A percentile compares a stretch with the other conserved stretches of the same genome.
Evolutionary conservation across 2,329 filamentous ascomycete species (phyloP).

Genomic region (Paraphaeosphaeria minitans): DNA sequence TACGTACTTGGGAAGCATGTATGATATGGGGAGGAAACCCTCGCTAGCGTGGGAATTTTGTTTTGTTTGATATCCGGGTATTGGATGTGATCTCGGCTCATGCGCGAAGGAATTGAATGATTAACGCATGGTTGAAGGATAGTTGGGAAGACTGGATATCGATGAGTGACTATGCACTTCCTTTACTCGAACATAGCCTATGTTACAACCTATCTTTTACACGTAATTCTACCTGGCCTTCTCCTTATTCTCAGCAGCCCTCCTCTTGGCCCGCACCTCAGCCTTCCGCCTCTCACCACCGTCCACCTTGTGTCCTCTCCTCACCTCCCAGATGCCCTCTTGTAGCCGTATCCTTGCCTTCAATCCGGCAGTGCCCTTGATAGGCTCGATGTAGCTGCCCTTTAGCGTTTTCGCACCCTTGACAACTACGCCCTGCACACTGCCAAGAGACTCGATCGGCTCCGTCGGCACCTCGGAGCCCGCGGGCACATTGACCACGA

Average conservation of each 20-base stretch:
- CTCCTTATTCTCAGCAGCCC: conserved; percentile 78
- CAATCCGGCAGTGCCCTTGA: conserved; percentile 64
- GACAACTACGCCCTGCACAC: conserved; percentile 70
- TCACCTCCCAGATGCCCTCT: conserved; percentile 93
- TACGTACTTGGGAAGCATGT: not conserved
- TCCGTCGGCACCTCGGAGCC: conserved; percentile 36
- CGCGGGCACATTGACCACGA: conserved; percentile 65
- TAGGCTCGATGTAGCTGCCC: conserved; percentile 73
- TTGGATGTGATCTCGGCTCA: conserved; percentile 4
- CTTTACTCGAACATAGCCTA: conserved; percentile 9
- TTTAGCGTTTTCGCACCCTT: conserved; percentile 70
- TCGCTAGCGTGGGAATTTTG: not conserved
- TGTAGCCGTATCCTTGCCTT: conserved; percentile 71
- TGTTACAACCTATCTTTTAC: not conserved
- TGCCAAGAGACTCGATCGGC: conserved; percentile 57
- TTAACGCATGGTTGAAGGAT: not conserved
- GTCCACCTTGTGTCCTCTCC: conserved; percentile 87
- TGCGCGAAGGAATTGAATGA: not conserved
- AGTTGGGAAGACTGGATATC: not conserved
- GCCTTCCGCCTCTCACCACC: conserved; percentile 90
- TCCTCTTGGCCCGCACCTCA: conserved; percentile 85
- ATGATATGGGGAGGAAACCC: not conserved
- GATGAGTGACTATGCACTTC: not conserved
- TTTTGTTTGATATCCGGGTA: conserved; percentile 4
- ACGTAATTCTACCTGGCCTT: conserved; percentile 48